These are phyloP conservation scores for Herpetomonas samuelpessoai DNA, from an alignment of 208 protist species.

Conservation along the genomic window DNA sequence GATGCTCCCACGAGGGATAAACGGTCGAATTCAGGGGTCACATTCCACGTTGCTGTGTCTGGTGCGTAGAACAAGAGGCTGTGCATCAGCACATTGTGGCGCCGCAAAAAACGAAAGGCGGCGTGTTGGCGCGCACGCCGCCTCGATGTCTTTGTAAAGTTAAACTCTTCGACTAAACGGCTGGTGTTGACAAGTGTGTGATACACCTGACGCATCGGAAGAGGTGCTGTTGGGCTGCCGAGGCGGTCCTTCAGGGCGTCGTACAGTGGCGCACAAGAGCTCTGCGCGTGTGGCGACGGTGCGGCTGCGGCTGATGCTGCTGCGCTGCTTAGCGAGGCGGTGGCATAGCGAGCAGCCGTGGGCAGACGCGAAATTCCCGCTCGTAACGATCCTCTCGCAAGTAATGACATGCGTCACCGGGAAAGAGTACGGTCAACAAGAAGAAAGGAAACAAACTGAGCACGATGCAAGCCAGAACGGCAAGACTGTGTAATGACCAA, in stretches of 20 bases:
- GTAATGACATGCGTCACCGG: too few relatives aligned
- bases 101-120: conserved; percentile 67
- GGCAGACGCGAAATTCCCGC: too few relatives aligned
- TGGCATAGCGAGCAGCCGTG: too few relatives aligned
- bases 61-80: conserved; percentile 73
- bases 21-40: conserved; percentile 65
- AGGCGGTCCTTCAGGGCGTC: conserved; percentile 42
- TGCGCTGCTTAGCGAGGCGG: not conserved
- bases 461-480: too few relatives aligned
- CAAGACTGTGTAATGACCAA: too few relatives aligned
- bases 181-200: conserved; percentile 50
- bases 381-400: too few relatives aligned
- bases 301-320: too few relatives aligned
- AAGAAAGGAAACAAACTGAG: too few relatives aligned
- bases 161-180: conserved; percentile 72
- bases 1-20: conserved; percentile 68
- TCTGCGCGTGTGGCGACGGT: too few relatives aligned
- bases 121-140: conserved; percentile 41
- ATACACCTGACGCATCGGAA: conserved; percentile 57
- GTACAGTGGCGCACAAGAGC: too few relatives aligned
- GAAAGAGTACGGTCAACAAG: too few relatives aligned
- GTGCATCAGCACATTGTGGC: conserved; percentile 88
- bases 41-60: conserved; percentile 67
- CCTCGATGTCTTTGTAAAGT: conserved; percentile 41
- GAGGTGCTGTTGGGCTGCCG: conserved; percentile 42